Conservation (phyloP, 106 monocot species). For the Platanthera guangdongensis region DNA sequence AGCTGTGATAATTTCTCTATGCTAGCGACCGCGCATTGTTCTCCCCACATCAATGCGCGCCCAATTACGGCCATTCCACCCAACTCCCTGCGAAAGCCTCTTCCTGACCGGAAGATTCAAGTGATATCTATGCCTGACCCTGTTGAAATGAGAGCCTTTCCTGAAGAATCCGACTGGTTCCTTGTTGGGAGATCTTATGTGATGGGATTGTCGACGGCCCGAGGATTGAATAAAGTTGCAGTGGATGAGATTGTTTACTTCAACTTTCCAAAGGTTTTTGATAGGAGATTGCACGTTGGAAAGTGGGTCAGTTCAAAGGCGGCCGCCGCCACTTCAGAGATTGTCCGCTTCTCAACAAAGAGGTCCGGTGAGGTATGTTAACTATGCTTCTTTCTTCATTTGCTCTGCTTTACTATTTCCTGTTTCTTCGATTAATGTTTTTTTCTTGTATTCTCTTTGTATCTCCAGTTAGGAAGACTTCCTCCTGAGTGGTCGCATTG, state of each 20-base stretch:
- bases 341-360: slow-evolving; percentile 77
- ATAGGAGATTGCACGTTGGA: slow-evolving; percentile 16
- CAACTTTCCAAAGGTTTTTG: slow-evolving; percentile 33
- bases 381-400: background rate
- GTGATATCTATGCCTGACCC: slow-evolving; percentile 9
- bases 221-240: slow-evolving; percentile 40
- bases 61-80: slow-evolving; percentile 45
- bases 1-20: background rate
- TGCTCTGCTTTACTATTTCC: background rate
- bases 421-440: background rate
- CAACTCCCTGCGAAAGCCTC: slow-evolving; percentile 4
- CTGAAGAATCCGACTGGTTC: slow-evolving; percentile 66
- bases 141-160: slow-evolving; percentile 47
- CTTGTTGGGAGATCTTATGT: slow-evolving; percentile 59
- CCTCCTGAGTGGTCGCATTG: slow-evolving; percentile 64
- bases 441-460: background rate
- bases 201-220: slow-evolving; percentile 46
- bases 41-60: slow-evolving; percentile 42
- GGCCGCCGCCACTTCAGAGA: slow-evolving; percentile 44
- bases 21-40: slow-evolving; percentile 22
- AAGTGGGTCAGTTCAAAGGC: slow-evolving; percentile 36
- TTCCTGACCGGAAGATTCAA: slow-evolving; percentile 14
- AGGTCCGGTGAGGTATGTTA: slow-evolving; percentile 61
- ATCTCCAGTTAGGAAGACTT: slow-evolving; percentile 56
- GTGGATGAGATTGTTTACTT: slow-evolving; percentile 64